A percentile compares a stretch with the other conserved stretches of the same genome.
These are phyloP conservation scores for Amylostereum chailletii DNA, from an alignment of 1,284 basidiomycete species.

Conservation along the genomic window DNA sequence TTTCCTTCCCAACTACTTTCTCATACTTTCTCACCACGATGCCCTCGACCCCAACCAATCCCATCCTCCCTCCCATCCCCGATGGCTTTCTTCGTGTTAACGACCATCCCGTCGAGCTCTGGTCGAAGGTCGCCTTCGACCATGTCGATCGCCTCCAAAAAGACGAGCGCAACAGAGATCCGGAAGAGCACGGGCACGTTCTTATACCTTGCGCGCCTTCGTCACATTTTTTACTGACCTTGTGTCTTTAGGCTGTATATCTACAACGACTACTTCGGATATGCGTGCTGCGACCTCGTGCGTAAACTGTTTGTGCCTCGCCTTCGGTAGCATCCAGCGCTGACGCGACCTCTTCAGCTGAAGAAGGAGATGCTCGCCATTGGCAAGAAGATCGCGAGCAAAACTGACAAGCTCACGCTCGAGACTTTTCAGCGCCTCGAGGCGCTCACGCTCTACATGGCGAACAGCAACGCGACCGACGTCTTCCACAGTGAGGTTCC, in stretches of 20 bases:
- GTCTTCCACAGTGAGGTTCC: not conserved
- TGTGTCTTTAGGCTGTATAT: not conserved
- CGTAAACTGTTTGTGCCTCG: too few relatives aligned
- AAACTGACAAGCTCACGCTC: not conserved
- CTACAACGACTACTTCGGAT: not conserved
- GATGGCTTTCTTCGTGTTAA: not conserved
- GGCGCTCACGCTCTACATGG: not conserved
- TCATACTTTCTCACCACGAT: too few relatives aligned
- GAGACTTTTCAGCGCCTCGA: not conserved
- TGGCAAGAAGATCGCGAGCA: not conserved
- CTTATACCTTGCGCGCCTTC: not conserved
- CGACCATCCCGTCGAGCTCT: not conserved
- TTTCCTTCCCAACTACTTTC: too few relatives aligned
- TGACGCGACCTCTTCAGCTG: too few relatives aligned
- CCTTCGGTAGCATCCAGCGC: too few relatives aligned
- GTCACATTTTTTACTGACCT: not conserved
- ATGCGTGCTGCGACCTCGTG: not conserved
- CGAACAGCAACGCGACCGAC: not conserved
- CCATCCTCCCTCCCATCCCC: not conserved
- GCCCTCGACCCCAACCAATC: too few relatives aligned
- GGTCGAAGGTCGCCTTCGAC: not conserved
- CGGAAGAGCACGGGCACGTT: not conserved
- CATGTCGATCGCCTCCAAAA: not conserved
- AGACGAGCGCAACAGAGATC: not conserved
- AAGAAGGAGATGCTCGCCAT: not conserved